Evolutionary conservation across 2,329 filamentous ascomycete genomes (phyloP), one percentile per base, ranked within the genome.

Genomic region (Bipolaris zeicola): DNA sequence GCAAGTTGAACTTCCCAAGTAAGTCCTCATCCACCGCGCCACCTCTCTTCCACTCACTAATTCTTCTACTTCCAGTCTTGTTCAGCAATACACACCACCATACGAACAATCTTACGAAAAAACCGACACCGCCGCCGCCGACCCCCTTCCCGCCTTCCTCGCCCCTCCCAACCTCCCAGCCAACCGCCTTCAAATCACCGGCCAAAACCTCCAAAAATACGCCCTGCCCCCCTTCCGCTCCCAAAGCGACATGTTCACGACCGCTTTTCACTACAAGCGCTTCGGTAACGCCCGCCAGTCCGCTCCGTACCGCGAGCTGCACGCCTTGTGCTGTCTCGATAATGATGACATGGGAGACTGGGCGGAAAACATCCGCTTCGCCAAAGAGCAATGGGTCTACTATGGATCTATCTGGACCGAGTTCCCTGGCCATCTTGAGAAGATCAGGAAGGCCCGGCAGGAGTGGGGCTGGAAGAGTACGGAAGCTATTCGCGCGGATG

Each of bases 311-410:
- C 69, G 70, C 31, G 67, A 70, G 60, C 52, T 73, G n/a, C 54
- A 71, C 26, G 63, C 57, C 3, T 36, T 74, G 24, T 65, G 58
- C 7, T 38, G 64, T 7, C 70, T 69, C 3, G 18, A 36, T 1
- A 10, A n/a, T 0, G 37, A 36, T 6, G 68, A 73, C 36, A 48
- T 34, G 0, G 64, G 62, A 42, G 71, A 71, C 10, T 72, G 67
- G 67, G 70, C 69, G 0, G 72, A 75, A 58, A 72, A 71, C n/a
- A 63, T 75, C 3, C 65, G 70, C 11, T 75, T 71, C 69, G 67
- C 68, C 6, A 71, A 70, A 46, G 59, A 73, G 57, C 70, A 74
- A 52, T 57, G 58, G 28, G 2, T 31, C 1, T 13, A 13, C 1
- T 31, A 11, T 4, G 28, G 10, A 13, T 5, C 28, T 5, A 5